These are phyloP conservation scores for Coemansia erecta DNA, from an alignment of 192 early-diverging fungal species.

Conservation along the genomic window DNA sequence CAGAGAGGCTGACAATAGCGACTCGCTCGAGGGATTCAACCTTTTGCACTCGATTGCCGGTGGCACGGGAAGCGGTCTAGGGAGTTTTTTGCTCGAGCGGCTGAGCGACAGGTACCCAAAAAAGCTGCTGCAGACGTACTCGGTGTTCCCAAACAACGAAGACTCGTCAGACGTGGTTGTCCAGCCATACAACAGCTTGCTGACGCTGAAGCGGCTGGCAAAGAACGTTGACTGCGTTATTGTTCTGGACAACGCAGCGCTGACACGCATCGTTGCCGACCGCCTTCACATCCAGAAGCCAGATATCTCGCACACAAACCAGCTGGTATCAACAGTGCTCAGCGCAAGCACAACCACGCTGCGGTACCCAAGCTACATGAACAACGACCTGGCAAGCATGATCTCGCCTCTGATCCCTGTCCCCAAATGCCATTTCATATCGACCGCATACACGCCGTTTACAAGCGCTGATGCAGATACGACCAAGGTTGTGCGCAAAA, in stretches of 20 bases:
- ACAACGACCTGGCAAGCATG: slow-evolving; percentile 96
- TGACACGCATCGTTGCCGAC: slow-evolving; percentile 90
- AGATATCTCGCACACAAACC: slow-evolving; percentile 93
- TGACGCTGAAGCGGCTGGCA: slow-evolving; percentile 87
- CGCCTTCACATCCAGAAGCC: slow-evolving; percentile 90
- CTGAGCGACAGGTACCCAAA: slow-evolving; percentile 95
- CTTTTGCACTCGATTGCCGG: slow-evolving; percentile 97
- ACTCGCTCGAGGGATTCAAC: slow-evolving; percentile 95
- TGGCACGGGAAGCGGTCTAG: slow-evolving; percentile 96
- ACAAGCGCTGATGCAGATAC: slow-evolving; percentile 88
- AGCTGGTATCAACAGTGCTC: slow-evolving; percentile 98
- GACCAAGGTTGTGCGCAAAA: slow-evolving; percentile 92
- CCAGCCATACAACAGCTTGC: slow-evolving; percentile 96
- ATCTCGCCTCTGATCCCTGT: slow-evolving; percentile 95
- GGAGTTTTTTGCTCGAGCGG: slow-evolving; percentile 87
- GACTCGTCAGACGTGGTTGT: slow-evolving; percentile 95
- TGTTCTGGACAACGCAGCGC: slow-evolving; percentile 93
- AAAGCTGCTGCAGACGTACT: slow-evolving; percentile 96
- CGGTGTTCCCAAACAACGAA: slow-evolving; percentile 95
- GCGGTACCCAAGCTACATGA: slow-evolving; percentile 99
- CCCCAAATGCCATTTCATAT: slow-evolving; percentile 95
- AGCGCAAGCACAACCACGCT: slow-evolving; percentile 93
- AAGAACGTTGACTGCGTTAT: slow-evolving; percentile 94
- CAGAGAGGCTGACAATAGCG: slow-evolving; percentile 91
- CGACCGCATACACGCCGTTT: slow-evolving; percentile 96